These are phyloP conservation scores for Medicago arabica DNA, from an alignment of 306 rosid genomes.

Conservation along the genomic window DNA sequence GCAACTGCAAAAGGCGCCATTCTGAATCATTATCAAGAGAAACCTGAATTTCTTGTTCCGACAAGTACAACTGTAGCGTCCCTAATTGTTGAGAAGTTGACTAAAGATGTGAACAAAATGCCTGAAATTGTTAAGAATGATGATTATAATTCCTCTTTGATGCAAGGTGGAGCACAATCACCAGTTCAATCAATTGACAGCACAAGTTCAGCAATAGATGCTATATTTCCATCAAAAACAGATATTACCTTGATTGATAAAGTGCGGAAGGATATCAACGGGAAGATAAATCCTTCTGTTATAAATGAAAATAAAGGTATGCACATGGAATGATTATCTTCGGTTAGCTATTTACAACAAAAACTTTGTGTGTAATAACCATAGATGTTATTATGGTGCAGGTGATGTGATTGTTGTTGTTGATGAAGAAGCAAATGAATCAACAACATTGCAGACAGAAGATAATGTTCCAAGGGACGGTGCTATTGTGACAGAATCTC, in stretches of 20 bases:
- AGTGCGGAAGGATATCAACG: slow-evolving; percentile 10
- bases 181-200: slow-evolving; percentile 28
- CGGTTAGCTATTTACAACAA: slow-evolving; percentile 15
- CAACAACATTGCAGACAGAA: slow-evolving; percentile 18
- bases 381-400: slow-evolving; percentile 31
- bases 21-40: slow-evolving; percentile 22
- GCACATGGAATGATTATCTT: slow-evolving; percentile 30
- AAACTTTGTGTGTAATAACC: neutral
- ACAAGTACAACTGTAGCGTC: slow-evolving; percentile 27
- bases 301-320: slow-evolving; percentile 39
- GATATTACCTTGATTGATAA: slow-evolving; percentile 22
- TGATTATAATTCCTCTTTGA: slow-evolving; percentile 17
- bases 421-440: slow-evolving; percentile 27
- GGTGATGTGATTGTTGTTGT: slow-evolving; percentile 41
- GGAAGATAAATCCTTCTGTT: neutral
- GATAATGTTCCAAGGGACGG: slow-evolving; percentile 34
- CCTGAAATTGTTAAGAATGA: slow-evolving; percentile 26
- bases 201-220: slow-evolving; percentile 36
- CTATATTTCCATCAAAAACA: slow-evolving; percentile 26
- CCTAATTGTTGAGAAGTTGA: slow-evolving; percentile 10
- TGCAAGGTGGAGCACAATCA: slow-evolving; percentile 29
- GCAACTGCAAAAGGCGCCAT: slow-evolving; percentile 32
- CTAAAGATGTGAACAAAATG: slow-evolving; percentile 31
- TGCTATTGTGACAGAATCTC: slow-evolving; percentile 21
- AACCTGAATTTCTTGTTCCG: slow-evolving; percentile 29